A percentile compares a stretch with the other conserved stretches of the same genome.
Evolutionary conservation across 495 filamentous ascomycete species (phyloP).

Genomic region (Hypomontagnella monticulosa): DNA sequence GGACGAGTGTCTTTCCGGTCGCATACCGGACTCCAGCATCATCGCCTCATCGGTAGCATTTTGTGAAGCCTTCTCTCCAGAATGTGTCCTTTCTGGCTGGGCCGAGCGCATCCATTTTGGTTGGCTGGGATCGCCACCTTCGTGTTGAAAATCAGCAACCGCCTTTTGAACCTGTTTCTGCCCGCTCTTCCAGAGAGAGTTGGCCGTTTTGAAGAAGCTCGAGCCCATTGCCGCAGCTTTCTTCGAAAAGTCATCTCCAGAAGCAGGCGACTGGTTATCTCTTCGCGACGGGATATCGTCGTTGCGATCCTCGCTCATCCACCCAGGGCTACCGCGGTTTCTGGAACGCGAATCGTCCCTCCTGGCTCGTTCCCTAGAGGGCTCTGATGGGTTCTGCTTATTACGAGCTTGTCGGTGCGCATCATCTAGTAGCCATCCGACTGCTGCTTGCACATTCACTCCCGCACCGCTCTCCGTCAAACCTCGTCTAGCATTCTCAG

Average conservation of each 20-base stretch:
- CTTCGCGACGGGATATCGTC: constrained; percentile 57
- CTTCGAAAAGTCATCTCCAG: constrained; percentile 80
- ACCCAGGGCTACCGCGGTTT: constrained; percentile 46
- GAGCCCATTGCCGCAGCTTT: constrained; percentile 83
- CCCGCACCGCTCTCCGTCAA: constrained; percentile 81
- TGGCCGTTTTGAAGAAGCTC: constrained; percentile 91
- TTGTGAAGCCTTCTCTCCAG: constrained; percentile 38
- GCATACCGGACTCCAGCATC: constrained; percentile 78
- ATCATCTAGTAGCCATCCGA: constrained; percentile 88
- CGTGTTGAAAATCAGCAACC: constrained; percentile 85
- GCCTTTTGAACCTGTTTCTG: constrained; percentile 96
- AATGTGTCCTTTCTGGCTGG: constrained; percentile 49
- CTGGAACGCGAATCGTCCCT: constrained; percentile 49
- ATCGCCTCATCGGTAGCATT: constrained; percentile 85
- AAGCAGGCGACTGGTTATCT: constrained; percentile 66
- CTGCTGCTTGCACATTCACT: constrained; percentile 84
- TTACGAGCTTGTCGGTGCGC: constrained; percentile 76
- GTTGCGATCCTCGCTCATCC: constrained; percentile 48
- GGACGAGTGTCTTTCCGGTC: constrained; percentile 55
- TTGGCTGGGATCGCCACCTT: constrained; percentile 75
- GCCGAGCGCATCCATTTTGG: constrained; percentile 94
- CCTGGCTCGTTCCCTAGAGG: constrained; percentile 26
- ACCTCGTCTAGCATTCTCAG: constrained; percentile 80
- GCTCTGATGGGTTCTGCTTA: constrained; percentile 40
- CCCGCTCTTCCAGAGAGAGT: constrained; percentile 90